Evolutionary conservation across 768 basidiomycete species (phyloP).

Genomic region (Tricholoma sp.): DNA sequence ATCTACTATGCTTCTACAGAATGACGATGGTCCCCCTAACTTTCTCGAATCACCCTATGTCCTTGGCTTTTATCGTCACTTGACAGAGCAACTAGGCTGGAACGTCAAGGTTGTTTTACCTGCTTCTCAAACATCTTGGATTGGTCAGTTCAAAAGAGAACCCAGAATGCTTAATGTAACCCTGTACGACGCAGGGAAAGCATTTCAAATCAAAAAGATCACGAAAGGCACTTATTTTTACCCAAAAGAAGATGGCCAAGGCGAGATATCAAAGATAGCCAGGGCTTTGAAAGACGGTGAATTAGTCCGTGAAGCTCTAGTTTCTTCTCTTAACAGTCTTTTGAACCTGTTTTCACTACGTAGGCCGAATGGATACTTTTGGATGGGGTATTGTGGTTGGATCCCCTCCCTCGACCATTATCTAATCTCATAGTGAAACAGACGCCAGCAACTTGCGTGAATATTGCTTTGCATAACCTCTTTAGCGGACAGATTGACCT

Average conservation of each 20-base stretch:
- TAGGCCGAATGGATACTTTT: constrained; percentile 87
- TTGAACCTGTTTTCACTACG: background rate
- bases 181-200: constrained; percentile 50
- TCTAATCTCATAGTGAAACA: constrained; percentile 20
- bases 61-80: constrained; percentile 59
- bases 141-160: constrained; percentile 43
- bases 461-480: constrained; percentile 86
- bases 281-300: constrained; percentile 73
- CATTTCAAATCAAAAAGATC: constrained; percentile 73
- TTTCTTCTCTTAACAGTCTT: background rate
- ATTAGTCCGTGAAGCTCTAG: constrained; percentile 34
- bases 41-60: constrained; percentile 65
- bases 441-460: constrained; percentile 91
- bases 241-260: constrained; percentile 61
- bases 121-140: constrained; percentile 83
- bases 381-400: constrained; percentile 55
- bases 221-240: constrained; percentile 74
- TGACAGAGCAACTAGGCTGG: constrained; percentile 63
- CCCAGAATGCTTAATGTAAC: background rate
- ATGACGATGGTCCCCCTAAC: constrained; percentile 81
- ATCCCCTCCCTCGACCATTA: constrained; percentile 1
- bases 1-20: constrained; percentile 33
- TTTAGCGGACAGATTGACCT: constrained; percentile 84
- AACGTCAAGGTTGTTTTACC: constrained; percentile 78
- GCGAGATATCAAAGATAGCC: constrained; percentile 57